Base-by-base conservation (phyloP, 2,329 filamentous ascomycete species). In the Kalmusia sp. region DNA sequence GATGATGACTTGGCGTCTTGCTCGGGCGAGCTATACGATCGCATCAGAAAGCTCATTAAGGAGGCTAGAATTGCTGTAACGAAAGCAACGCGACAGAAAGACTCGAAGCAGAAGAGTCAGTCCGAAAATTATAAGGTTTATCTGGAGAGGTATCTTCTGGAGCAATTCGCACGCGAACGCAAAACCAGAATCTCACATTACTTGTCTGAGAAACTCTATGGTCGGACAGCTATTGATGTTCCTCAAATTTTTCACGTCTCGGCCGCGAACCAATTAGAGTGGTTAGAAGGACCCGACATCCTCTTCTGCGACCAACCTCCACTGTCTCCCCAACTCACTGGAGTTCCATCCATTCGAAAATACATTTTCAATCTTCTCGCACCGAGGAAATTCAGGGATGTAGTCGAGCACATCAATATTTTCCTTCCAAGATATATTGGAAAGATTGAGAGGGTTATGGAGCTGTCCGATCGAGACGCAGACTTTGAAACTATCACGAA, bases 1-100 rank as follows among this genome's bases (percentile, higher is more conserved):
- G 31, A 15, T 0, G 54, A 59, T 27, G 46, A 63, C 25, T 28
- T 63, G 1, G 33, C 30, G 1, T 50, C 57, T 14, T 63, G 51
- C 27, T 12, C 15, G 4, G 60, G 58, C 1, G 41, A 25, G 6
- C 30, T 19, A 9, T 61, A 52, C 37, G 57, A 61, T 49, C 22
- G 31, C 1, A 55, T 61, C 27, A 55, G 35, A 11, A 15, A 21
- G 1, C 6, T 51, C 14, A 28, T 57, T 17, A 12, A 51, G 3
- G 28, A 14, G 5, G 25, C 47, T 4, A 35, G 56, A 2, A 37
- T n/a, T n/a, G n/a, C n/a, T n/a, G 17, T 6, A 7, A 57, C 3
- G 41, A 22, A 2, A 43, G 14, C 5, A 21, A 37, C 17, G 50
- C 38, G n/a, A 19, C 27, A 60, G 12, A 55, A 57, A 21, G 54